Base-by-base conservation (phyloP, 1,284 basidiomycete species). In the Ganoderma sinense region DNA sequence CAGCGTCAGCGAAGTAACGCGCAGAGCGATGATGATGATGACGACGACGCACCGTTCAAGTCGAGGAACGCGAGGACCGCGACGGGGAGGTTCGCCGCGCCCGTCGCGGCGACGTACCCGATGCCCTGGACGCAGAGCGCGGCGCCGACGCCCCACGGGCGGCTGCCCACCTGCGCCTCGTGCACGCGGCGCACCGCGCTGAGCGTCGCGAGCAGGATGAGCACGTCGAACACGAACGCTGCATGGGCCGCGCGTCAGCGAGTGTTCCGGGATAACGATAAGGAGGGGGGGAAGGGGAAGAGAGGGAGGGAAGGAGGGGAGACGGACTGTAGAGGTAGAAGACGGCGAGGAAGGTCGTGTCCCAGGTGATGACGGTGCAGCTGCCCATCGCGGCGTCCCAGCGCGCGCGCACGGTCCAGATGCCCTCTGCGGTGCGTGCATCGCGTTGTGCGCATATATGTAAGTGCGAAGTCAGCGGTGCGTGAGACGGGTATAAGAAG, bases 51-150 rank as follows among this genome's bases (percentile, higher is more conserved):
- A 72, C 71, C 18, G 40, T 69, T 72, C 16, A 72, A 66, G 48
- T 72, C 41, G 11, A 69, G 31, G n/a, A 64, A 41, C n/a, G 68
- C 68, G 58, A 72, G 66, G 16, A 69, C 68, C n/a, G 66, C 64
- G 53, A 69, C 66, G 29, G 71, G 71, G 6, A 72, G 26, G 63
- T 69, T 72, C 8, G 63, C 68, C 13, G 55, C 39, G 53, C 68
- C 69, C n/a, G 71, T 72, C 60, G 41, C 68, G 29, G 64, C 60
- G 45, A 72, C 66, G 71, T 72, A 72, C 40, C 71, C 62, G 33
- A 72, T 64, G 65, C 71, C 71, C 66, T 72, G 71, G 14, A 69
- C 58, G 64, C 71, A 69, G n/a, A 72, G 66, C 40, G 59, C 62
- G 36, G 65, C 65, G 29, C 71, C 68, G 43, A 72, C 33, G 31